phyloP scores from a whole-genome alignment of 2,329 filamentous ascomycete genomes.

The Colletotrichum costaricense region DNA sequence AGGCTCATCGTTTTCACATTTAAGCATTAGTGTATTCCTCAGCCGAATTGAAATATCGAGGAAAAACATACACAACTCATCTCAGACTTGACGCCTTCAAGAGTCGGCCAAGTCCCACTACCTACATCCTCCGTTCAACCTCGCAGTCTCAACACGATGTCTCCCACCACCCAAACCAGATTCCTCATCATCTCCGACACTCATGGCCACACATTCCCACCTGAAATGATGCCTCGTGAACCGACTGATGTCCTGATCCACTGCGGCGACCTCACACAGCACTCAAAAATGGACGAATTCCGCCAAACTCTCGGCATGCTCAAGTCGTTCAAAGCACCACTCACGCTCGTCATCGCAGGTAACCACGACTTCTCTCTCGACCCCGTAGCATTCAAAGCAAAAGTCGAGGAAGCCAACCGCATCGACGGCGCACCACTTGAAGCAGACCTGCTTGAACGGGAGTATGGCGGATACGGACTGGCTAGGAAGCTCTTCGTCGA shows the following conservation, averaged over 20 bases:
- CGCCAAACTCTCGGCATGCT: slow-evolving; percentile 50
- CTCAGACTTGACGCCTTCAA: neutral
- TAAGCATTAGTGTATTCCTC: neutral
- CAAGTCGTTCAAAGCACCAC: slow-evolving; percentile 49
- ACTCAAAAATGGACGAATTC: slow-evolving; percentile 55
- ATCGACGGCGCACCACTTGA: neutral
- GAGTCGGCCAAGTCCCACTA: neutral
- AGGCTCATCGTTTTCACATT: neutral
- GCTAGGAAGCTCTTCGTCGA: slow-evolving; percentile 51
- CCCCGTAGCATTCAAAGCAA: slow-evolving; percentile 3
- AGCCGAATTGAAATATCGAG: neutral
- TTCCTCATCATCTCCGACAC: slow-evolving; percentile 11
- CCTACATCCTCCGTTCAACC: neutral
- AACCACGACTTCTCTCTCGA: slow-evolving; percentile 63
- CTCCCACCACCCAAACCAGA: neutral
- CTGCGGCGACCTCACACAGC: slow-evolving; percentile 60
- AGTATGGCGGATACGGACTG: slow-evolving; percentile 54
- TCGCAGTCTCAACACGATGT: neutral
- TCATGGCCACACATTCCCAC: neutral
- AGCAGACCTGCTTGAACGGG: slow-evolving; percentile 42
- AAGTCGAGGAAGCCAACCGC: neutral
- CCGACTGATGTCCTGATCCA: slow-evolving; percentile 60
- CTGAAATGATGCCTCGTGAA: too few relatives aligned
- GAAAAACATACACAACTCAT: neutral
- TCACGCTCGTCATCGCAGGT: slow-evolving; percentile 62